Conservation (phyloP, 2,329 filamentous ascomycete genomes). For the Penicillium sp. region DNA sequence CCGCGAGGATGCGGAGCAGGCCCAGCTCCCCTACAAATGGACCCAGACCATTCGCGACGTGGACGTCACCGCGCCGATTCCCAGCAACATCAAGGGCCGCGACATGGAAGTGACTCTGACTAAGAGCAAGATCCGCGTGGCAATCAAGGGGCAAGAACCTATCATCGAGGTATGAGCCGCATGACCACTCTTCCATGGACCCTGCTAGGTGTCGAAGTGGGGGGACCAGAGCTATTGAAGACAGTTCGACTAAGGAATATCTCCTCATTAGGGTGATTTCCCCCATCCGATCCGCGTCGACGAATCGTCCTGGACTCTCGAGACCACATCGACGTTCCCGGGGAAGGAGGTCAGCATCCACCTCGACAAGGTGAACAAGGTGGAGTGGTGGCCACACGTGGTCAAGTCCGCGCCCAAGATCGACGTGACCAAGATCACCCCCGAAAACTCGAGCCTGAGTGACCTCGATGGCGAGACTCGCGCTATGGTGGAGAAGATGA, state of each 20-base stretch:
- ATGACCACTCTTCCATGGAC: neutral
- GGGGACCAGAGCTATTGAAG: neutral
- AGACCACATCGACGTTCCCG: slow-evolving; percentile 58
- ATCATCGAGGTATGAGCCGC: slow-evolving; percentile 68
- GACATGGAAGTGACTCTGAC: slow-evolving; percentile 84
- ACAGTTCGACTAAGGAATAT: slow-evolving; percentile 4
- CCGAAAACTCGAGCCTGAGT: slow-evolving; percentile 86
- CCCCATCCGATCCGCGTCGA: slow-evolving; percentile 77
- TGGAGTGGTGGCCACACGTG: slow-evolving; percentile 98
- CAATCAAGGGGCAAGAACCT: slow-evolving; percentile 83
- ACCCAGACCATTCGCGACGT: slow-evolving; percentile 87
- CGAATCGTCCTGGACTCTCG: slow-evolving; percentile 93
- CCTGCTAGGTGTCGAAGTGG: no score
- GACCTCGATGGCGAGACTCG: slow-evolving; percentile 95
- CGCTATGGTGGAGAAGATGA: slow-evolving; percentile 99
- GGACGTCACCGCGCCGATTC: slow-evolving; percentile 75
- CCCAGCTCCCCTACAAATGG: slow-evolving; percentile 94
- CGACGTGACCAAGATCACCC: slow-evolving; percentile 91
- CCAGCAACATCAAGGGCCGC: slow-evolving; percentile 78
- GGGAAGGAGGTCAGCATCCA: slow-evolving; percentile 81
- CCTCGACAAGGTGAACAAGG: slow-evolving; percentile 93
- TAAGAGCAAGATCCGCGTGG: slow-evolving; percentile 75
- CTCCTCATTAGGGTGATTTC: slow-evolving; percentile 69
- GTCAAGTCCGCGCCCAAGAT: slow-evolving; percentile 85
- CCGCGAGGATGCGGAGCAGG: slow-evolving; percentile 84